Evolutionary conservation across 2,329 filamentous ascomycete genomes (phyloP).

Genomic region (Penicillium sp.): DNA sequence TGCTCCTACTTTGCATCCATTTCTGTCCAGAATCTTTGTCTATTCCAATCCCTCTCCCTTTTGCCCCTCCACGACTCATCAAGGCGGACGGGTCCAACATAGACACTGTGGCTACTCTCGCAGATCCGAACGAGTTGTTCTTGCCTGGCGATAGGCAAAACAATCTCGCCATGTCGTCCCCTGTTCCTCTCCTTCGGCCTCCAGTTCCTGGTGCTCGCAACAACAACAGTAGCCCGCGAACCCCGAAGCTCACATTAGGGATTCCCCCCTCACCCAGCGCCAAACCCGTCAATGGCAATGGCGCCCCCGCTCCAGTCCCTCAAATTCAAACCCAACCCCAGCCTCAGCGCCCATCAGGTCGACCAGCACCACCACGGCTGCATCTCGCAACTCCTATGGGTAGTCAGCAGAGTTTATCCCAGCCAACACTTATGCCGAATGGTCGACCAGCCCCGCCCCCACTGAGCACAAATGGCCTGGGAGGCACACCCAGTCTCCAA

Average conservation of each 20-base stretch:
- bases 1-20: conserved; percentile 5
- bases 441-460: conserved; percentile 57
- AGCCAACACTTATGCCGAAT: conserved; percentile 57
- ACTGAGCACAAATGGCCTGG: conserved; percentile 68
- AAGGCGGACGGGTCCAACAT: conserved; percentile 15
- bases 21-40: not conserved
- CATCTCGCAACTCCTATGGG: conserved; percentile 88
- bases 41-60: conserved; percentile 13
- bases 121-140: conserved; percentile 43
- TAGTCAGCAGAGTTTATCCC: conserved; percentile 65
- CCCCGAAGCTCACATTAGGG: conserved; percentile 79
- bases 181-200: conserved; percentile 77
- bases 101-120: conserved; percentile 40
- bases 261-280: conserved; percentile 85
- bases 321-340: conserved; percentile 54
- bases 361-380: conserved; percentile 72
- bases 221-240: conserved; percentile 60
- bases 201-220: conserved; percentile 71
- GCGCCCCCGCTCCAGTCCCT: conserved; percentile 38
- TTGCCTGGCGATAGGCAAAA: conserved; percentile 42
- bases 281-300: conserved; percentile 64
- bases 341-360: conserved; percentile 40
- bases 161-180: conserved; percentile 61
- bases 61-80: conserved; percentile 8
- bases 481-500: conserved; percentile 75